phyloP scores from a whole-genome alignment of 495 filamentous ascomycete genomes.

The Penicillium chermesinum region DNA sequence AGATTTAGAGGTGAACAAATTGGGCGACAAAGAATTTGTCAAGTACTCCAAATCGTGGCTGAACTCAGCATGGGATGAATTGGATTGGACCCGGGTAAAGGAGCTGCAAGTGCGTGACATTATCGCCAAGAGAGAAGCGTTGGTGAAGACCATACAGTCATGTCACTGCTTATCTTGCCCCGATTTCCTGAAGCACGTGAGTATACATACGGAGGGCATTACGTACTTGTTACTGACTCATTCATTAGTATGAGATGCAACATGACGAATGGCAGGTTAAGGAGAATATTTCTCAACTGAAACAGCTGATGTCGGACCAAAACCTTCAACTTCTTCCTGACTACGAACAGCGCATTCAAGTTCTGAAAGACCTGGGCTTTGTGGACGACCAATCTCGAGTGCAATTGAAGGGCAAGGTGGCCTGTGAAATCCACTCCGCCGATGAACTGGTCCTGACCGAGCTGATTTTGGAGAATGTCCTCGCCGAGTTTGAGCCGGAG shows the following conservation, averaged over 20 bases:
- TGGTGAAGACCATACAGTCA: constrained; percentile 52
- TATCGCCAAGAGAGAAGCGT: constrained; percentile 59
- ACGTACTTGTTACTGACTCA: not conserved
- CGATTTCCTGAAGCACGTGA: constrained; percentile 78
- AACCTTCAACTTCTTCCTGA: constrained; percentile 96
- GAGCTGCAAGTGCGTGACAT: constrained; percentile 71
- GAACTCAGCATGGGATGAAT: constrained; percentile 71
- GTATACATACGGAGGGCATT: constrained; percentile 18
- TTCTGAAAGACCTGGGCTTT: constrained; percentile 84
- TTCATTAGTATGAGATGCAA: constrained; percentile 73
- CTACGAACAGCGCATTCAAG: constrained; percentile 90
- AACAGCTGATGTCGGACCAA: constrained; percentile 87
- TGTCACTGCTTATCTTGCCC: constrained; percentile 61
- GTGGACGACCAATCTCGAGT: constrained; percentile 80
- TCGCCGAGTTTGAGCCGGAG: constrained; percentile 91
- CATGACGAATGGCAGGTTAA: constrained; percentile 93
- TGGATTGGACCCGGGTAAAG: constrained; percentile 75
- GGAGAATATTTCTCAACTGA: constrained; percentile 80
- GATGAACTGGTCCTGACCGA: constrained; percentile 98
- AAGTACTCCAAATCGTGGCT: constrained; percentile 66
- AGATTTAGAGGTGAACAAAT: constrained; percentile 33
- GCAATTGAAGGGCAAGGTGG: constrained; percentile 94
- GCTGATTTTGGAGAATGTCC: constrained; percentile 90
- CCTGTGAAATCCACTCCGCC: constrained; percentile 96
- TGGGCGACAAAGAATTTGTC: constrained; percentile 56